Evolutionary conservation across 2,329 filamentous ascomycete genomes (phyloP).

Genomic region (Tympanopsis confertula): DNA sequence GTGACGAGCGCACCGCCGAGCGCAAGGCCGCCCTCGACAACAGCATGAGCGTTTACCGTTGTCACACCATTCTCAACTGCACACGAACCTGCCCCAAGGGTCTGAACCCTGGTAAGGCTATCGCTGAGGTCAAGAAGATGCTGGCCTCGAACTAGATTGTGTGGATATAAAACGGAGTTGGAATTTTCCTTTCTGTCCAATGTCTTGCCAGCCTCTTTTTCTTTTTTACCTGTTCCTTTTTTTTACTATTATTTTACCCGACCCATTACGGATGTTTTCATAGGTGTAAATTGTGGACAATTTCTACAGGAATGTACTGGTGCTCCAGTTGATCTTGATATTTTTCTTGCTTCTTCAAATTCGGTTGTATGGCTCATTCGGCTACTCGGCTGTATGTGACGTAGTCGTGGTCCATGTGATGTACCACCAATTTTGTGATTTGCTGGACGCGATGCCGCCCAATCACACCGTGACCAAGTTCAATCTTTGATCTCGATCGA

Average conservation of each 20-base stretch:
- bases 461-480: too few relatives aligned
- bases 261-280: conserved; percentile 3
- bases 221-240: conserved; percentile 5
- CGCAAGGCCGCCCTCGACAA: conserved; percentile 90
- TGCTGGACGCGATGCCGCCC: too few relatives aligned
- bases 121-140: conserved; percentile 97
- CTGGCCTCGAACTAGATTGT: conserved; percentile 42
- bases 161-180: conserved; percentile 11
- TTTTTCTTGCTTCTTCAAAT: too few relatives aligned
- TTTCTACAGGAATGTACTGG: too few relatives aligned
- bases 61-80: conserved; percentile 99
- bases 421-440: too few relatives aligned
- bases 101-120: conserved; percentile 85
- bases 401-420: too few relatives aligned
- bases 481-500: too few relatives aligned
- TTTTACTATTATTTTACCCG: conserved; percentile 4
- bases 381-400: too few relatives aligned
- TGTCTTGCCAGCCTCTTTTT: conserved; percentile 3
- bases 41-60: conserved; percentile 97
- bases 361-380: too few relatives aligned
- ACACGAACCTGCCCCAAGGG: conserved; percentile 96
- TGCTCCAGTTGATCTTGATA: too few relatives aligned
- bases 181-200: background rate
- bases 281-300: conserved; percentile 1
- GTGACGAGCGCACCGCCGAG: conserved; percentile 80